Percentiles rank a stretch among this genome's conserved stretches.
These are phyloP conservation scores for Beauveria sp. DNA, from an alignment of 2,329 filamentous ascomycete genomes.

Conservation along the genomic window DNA sequence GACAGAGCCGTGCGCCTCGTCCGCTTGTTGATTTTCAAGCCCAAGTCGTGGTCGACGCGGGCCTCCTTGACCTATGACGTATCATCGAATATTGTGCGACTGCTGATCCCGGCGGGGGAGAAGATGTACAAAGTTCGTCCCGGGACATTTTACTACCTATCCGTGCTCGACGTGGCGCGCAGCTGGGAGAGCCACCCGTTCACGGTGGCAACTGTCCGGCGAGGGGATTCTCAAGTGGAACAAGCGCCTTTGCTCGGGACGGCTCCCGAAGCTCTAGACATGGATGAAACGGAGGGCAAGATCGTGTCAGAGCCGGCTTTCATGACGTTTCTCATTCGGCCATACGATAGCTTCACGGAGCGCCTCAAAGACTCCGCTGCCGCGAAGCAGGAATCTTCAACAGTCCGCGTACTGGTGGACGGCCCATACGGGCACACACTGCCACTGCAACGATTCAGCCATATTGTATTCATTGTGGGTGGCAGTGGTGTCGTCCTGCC, in stretches of 20 bases:
- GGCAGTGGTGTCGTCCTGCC: conserved; percentile 38
- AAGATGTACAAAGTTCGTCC: conserved; percentile 28
- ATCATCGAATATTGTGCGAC: conserved; percentile 33
- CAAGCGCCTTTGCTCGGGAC: conserved; percentile 24
- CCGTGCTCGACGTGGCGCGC: conserved; percentile 29
- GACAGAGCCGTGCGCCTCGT: conserved; percentile 39
- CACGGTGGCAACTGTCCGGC: conserved; percentile 30
- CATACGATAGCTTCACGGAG: conserved; percentile 36
- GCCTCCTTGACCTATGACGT: conserved; percentile 28
- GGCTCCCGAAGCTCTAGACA: background rate
- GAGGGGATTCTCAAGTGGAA: conserved; percentile 22
- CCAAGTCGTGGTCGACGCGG: conserved; percentile 27
- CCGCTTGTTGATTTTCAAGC: conserved; percentile 34
- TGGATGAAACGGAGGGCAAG: conserved; percentile 1
- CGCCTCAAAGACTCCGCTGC: conserved; percentile 27
- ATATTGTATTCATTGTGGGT: conserved; percentile 35
- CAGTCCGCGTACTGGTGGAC: conserved; percentile 32
- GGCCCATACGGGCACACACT: conserved; percentile 37
- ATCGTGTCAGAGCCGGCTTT: background rate
- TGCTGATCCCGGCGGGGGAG: conserved; percentile 28
- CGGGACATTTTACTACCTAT: conserved; percentile 39
- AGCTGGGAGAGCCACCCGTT: conserved; percentile 46
- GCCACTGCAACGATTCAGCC: conserved; percentile 29
- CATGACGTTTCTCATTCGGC: conserved; percentile 37
- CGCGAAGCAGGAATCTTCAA: conserved; percentile 13